Conservation (phyloP, 2,329 filamentous ascomycete species). For the Volutella citrinella region DNA sequence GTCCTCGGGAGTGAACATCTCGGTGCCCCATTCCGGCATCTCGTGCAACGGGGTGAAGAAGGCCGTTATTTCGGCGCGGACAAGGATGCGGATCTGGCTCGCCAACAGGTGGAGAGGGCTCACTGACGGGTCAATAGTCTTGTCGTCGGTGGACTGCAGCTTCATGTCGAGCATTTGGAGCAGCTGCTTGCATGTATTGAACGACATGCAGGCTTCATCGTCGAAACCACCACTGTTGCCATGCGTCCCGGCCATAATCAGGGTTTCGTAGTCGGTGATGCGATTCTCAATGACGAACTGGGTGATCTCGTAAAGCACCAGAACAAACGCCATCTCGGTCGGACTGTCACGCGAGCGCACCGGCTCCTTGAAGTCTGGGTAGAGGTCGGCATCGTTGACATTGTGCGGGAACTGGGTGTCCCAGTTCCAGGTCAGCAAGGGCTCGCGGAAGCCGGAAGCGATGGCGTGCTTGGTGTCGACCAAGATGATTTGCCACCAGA, state of each 20-base stretch:
- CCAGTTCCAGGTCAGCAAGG: constrained; percentile 8
- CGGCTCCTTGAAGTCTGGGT: constrained; percentile 8
- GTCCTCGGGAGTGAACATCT: constrained; percentile 9
- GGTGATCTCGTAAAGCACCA: constrained; percentile 4
- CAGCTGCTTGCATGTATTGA: not conserved
- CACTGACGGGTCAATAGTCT: constrained; percentile 4
- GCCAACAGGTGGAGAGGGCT: constrained; percentile 6
- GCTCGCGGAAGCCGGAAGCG: constrained; percentile 8
- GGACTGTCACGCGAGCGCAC: constrained; percentile 7
- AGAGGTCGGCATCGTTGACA: constrained; percentile 10
- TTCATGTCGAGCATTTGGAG: constrained; percentile 3
- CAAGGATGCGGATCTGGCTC: not conserved
- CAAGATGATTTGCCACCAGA: constrained; percentile 12
- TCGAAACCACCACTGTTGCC: too few relatives aligned
- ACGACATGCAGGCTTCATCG: not conserved
- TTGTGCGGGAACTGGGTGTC: constrained; percentile 8
- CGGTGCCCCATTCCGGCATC: constrained; percentile 8
- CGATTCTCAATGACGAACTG: constrained; percentile 8
- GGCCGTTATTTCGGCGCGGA: constrained; percentile 2
- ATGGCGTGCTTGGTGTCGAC: constrained; percentile 9
- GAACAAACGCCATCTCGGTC: constrained; percentile 8
- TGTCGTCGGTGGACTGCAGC: constrained; percentile 1
- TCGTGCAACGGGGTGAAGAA: constrained; percentile 8
- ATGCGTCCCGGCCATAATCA: constrained; percentile 1
- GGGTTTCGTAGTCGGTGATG: constrained; percentile 6